Evolutionary conservation across 768 basidiomycete species (phyloP), one percentile per base, ranked within the genome.

Genomic region (Crepidotus variabilis): DNA sequence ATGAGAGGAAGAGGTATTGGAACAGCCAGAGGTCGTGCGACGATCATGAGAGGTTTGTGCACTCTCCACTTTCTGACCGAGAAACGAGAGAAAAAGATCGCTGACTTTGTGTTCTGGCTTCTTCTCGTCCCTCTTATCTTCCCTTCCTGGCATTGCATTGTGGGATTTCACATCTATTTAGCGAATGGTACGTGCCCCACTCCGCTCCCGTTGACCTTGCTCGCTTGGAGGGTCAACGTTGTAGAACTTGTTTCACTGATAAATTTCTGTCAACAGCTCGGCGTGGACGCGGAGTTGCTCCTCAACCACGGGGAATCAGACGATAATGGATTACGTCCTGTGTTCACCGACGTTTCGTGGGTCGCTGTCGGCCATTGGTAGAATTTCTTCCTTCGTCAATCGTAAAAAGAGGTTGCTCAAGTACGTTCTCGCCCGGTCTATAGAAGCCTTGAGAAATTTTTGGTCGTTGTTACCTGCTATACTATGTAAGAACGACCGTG

Each of bases 1-100:
- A 98, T 98, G 95, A 87, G 92, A 65, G 97, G 97, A 67, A 83
- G 96, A 61, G 97, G 97, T 85, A 99, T 99, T 68, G 97, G 97
- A 66, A 97, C 96, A 67, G 96, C 96, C 49, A 88, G 96, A 83
- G 96, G 96, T 74, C 88, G 96, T 73, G 96, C 96, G 46, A 98
- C 96, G 13, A 98, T 98, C 65, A 94, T 97, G 90, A 82, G 96
- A 73, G 96, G 94, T 97, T 63, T 63, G 91, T 69, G 22, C 43
- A 60, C 50, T 14, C 18, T 33, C 22, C 49, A 36, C 13, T 59
- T 51, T 58, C 28, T 28, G 47, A 39, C 56, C 46, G 34, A 49
- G n/a, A 32, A 36, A 58, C 48, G 45, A 24, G 24, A 52, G 45
- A 20, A 50, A 32, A 51, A 23, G 62, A 32, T 63, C 63, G 52